Conservation (phyloP, 2,329 filamentous ascomycete species). For the Cryphonectria parasitica region DNA sequence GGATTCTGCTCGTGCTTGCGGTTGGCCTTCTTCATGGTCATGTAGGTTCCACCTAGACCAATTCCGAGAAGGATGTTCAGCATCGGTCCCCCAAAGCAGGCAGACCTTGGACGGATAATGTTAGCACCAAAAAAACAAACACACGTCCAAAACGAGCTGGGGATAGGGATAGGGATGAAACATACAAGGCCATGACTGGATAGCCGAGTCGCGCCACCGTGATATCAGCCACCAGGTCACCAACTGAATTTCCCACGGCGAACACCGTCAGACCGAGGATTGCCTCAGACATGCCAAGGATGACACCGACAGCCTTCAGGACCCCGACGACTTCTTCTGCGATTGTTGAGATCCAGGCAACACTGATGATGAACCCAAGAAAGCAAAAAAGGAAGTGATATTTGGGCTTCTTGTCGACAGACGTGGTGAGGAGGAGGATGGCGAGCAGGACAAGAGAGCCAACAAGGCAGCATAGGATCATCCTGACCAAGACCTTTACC, state of each 20-base stretch:
- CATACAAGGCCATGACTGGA: conserved; percentile 87
- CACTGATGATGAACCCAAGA: conserved; percentile 86
- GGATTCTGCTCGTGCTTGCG: conserved; percentile 70
- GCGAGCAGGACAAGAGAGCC: conserved; percentile 69
- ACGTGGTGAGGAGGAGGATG: conserved; percentile 70
- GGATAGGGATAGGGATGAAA: conserved; percentile 31
- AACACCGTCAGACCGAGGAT: conserved; percentile 95
- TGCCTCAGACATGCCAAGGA: conserved; percentile 91
- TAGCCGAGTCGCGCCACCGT: conserved; percentile 92
- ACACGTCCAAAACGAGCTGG: too few species aligned
- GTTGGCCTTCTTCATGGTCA: conserved; percentile 75
- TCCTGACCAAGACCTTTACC: conserved; percentile 54
- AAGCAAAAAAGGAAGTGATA: conserved; percentile 84
- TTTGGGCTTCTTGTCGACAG: conserved; percentile 66
- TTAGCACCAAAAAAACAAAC: not conserved
- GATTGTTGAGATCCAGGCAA: conserved; percentile 95
- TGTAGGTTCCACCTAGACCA: conserved; percentile 86
- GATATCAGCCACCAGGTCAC: conserved; percentile 91
- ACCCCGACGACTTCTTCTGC: conserved; percentile 95
- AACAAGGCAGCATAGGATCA: conserved; percentile 68
- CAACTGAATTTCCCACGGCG: conserved; percentile 92
- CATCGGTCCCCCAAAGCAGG: conserved; percentile 98
- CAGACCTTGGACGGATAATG: conserved; percentile 58
- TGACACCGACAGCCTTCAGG: conserved; percentile 88
- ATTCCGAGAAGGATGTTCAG: conserved; percentile 95